Evolutionary conservation across 2,329 filamentous ascomycete genomes (phyloP).

Genomic region (Diaporthe ilicicola): DNA sequence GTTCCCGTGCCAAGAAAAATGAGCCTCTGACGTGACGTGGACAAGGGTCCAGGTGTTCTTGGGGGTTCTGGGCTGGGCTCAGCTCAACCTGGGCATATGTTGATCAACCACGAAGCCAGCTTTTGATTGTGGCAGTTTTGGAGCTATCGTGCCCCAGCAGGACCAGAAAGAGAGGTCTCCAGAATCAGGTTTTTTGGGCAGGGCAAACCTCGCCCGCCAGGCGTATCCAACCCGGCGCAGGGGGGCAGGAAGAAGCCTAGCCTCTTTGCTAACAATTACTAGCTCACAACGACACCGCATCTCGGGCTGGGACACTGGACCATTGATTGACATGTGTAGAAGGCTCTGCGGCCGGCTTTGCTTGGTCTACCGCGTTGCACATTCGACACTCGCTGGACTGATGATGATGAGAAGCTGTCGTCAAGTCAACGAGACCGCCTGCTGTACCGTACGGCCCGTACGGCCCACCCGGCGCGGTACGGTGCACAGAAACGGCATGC

Average conservation of each 20-base stretch:
- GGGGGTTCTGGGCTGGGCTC: conserved; percentile 7
- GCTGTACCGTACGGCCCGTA: too few relatives aligned
- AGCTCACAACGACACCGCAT: not conserved
- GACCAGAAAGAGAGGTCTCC: not conserved
- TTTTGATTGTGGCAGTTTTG: too few relatives aligned
- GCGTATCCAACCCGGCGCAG: not conserved
- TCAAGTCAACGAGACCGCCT: not conserved
- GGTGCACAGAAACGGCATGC: not conserved
- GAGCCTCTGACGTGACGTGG: conserved; percentile 22
- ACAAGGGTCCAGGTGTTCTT: conserved; percentile 15
- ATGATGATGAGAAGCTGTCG: not conserved
- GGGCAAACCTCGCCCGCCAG: not conserved
- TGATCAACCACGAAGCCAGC: not conserved
- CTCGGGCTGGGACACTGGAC: not conserved
- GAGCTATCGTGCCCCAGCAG: not conserved
- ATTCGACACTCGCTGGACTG: not conserved
- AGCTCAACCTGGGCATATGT: conserved; percentile 3
- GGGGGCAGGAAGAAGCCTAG: not conserved
- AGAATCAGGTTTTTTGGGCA: conserved; percentile 9
- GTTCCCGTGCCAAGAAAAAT: conserved; percentile 1
- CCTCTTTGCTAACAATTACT: not conserved
- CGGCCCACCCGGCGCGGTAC: too few relatives aligned
- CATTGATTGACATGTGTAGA: not conserved
- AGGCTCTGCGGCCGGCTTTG: not conserved
- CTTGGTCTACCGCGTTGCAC: not conserved